Evolutionary conservation across 164 flowering plant genomes (phyloP), one percentile per base, ranked within the genome.

Genomic region (Berberis vulgaris): DNA sequence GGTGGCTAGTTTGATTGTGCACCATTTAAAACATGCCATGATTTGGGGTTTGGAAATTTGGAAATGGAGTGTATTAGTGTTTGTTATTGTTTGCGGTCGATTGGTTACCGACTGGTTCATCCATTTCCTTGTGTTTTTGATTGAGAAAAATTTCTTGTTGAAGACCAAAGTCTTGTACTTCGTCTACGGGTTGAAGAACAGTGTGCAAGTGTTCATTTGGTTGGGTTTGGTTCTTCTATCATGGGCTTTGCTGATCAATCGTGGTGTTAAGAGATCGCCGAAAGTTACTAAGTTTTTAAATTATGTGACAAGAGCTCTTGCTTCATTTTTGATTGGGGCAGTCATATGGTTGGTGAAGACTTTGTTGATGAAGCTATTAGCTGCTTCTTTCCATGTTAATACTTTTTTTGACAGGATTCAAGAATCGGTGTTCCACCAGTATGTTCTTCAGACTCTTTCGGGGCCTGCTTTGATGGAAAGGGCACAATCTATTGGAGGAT

Each of bases 391-490:
- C 76, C 95, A 89, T 52, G 85, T 81, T 43, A 74, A 62, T 43
- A 80, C 82, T 54, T 92, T 83, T 79, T 92, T 89, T 63, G 98
- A 92, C 41, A 75, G 96, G 62, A 89, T 92, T 68, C 93, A 86
- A 63, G 96, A 87, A 65, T 83, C 95, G 2, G 70, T 87, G 4
- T 85, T 82, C 64, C 85, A 86, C 72, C 96, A 89, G 62, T 86
- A 87, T 69, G 79, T 89, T 53, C 81, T 92, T 41, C 77, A 72
- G 72, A 77, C 80, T 3, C 91, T 91, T 13, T 87, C 98, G 0
- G 88, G 91, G 43, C 84, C 82, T 43, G 93, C 95, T 10, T 9
- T 77, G 61, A 77, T 82, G 84, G 88, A 80, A 69, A 64, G 69
- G 71, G 81, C 69, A 2, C 84, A 71, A 46, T 69, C 3, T 2